phyloP scores from a whole-genome alignment of 805 yeast species.

The Ogataea ramenticola region DNA sequence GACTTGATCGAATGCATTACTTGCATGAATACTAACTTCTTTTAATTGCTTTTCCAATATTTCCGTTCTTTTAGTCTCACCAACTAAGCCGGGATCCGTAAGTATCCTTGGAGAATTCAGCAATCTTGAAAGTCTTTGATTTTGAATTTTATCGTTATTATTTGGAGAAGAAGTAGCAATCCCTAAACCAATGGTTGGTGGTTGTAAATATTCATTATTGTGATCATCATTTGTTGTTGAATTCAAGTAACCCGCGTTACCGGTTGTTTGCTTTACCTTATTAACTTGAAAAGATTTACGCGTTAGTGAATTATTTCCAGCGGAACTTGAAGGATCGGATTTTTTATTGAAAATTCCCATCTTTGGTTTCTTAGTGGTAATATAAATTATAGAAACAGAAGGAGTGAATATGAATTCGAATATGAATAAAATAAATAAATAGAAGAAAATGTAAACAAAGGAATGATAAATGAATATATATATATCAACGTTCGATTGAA shows the following conservation, averaged over 20 bases:
- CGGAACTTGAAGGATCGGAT: too few species aligned
- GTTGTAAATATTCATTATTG: too few species aligned
- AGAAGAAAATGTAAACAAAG: too few species aligned
- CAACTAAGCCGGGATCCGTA: conserved; percentile 14
- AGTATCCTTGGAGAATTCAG: conserved; percentile 10
- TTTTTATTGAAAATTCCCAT: too few species aligned
- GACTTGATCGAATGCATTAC: conserved; percentile 19
- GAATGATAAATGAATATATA: too few species aligned
- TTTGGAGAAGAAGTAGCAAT: background rate
- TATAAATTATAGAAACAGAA: too few species aligned
- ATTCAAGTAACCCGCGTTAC: background rate
- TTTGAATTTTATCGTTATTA: background rate
- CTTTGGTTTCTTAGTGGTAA: too few species aligned
- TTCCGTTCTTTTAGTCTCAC: conserved; percentile 16
- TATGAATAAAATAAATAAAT: too few species aligned
- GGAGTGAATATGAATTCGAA: too few species aligned
- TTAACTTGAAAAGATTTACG: background rate
- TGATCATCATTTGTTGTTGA: background rate
- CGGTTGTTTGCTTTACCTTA: background rate
- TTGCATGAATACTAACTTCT: conserved; percentile 19
- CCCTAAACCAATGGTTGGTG: too few species aligned
- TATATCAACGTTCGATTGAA: too few species aligned
- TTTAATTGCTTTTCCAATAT: conserved; percentile 15
- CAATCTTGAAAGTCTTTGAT: background rate
- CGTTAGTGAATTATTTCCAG: background rate